Evolutionary conservation across 768 basidiomycete species (phyloP), one percentile per base, ranked within the genome.

Genomic region (Tylopilus vinaceipallidus): DNA sequence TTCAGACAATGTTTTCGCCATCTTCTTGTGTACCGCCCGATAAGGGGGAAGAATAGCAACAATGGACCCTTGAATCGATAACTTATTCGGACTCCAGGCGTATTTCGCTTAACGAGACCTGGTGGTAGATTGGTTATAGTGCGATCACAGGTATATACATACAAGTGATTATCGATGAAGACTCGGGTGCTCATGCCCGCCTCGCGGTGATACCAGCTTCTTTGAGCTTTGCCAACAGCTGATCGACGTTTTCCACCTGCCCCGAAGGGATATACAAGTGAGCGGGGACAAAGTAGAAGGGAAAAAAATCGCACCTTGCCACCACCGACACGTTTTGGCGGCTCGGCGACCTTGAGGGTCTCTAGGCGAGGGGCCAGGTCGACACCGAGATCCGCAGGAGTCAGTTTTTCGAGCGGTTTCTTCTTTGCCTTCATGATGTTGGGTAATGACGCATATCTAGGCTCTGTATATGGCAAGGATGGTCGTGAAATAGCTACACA

Each of bases 381-480:
- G 20, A 98, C 74, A 7, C 84, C 83, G 20, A 98, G 82, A 58
- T 94, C 92, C 20, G 76, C 74, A 1, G 92, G 76, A 14, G 80
- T 81, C 44, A 97, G 61, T 63, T 90, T 93, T 71, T 95, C 86
- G 36, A 98, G 71, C 13, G 88, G 86, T 74, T 99, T 99, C 80
- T 98, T 99, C 79, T 98, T 98, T n/a, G 97, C 97, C 71, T 95
- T 95, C 91, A 95, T 95, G 70, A 95, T 95, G 59, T 92, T 94
- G 4, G 93, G 92, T 52, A 99, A 69, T n/a, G 95, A 93, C 0
- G 97, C 97, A 63, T 97, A 99, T 58, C 95, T 87, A 0, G 95
- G 95, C 68, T 95, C 95, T 93, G 62, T n/a, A n/a, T n/a, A 16
- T 41, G 46, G 46, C 36, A 34, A 50, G 10, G 12, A 13, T 22